Conservation (phyloP, 2,329 filamentous ascomycete species). For the Xylariales sp. region DNA sequence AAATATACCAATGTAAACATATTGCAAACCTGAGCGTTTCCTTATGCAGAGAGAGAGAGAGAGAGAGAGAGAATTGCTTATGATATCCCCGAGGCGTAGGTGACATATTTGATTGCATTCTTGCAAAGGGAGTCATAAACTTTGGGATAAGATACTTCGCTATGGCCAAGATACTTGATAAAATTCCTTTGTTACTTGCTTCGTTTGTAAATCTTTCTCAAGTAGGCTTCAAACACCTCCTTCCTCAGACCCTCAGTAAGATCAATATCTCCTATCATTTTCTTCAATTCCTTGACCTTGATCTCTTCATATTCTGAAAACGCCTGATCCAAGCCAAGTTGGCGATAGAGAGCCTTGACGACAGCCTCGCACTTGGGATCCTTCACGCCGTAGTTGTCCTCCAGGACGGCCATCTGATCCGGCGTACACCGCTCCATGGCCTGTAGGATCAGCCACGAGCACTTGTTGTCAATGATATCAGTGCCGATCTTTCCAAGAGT, state of each 20-base stretch:
- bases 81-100: no score
- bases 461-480: constrained; percentile 99
- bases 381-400: constrained; percentile 93
- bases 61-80: no score
- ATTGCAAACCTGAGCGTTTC: no score
- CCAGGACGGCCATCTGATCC: constrained; percentile 82
- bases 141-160: no score
- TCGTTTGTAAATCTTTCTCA: constrained; percentile 97
- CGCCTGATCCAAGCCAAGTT: constrained; percentile 75
- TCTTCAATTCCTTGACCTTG: constrained; percentile 70
- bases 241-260: constrained; percentile 88
- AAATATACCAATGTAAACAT: no score
- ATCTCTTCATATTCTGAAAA: constrained; percentile 91
- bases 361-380: constrained; percentile 75
- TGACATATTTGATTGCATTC: no score
- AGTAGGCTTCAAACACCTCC: constrained; percentile 82
- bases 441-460: constrained; percentile 96
- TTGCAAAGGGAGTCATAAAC: no score
- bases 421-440: constrained; percentile 75
- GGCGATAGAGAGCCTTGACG: constrained; percentile 85
- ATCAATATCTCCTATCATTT: constrained; percentile 74
- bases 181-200: no score
- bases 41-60: no score
- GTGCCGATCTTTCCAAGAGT: constrained; percentile 98
- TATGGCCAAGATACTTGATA: no score